These are phyloP conservation scores for Phyllosticta capitalensis DNA, from an alignment of 2,329 filamentous ascomycete genomes.

Conservation along the genomic window DNA sequence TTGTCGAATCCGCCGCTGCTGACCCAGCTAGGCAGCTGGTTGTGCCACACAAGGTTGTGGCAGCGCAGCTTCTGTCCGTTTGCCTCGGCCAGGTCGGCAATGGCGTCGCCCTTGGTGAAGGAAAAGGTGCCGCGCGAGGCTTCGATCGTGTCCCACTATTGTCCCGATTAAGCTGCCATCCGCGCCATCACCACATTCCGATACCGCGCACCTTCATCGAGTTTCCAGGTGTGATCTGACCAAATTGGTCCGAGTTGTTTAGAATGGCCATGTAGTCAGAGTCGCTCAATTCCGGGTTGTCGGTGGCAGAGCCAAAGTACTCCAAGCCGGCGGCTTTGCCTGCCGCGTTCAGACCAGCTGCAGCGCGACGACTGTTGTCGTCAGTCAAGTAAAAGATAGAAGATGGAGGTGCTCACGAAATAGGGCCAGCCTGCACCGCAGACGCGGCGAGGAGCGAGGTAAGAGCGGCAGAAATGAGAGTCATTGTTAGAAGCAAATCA, in stretches of 20 bases:
- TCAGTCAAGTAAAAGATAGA: background rate
- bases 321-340: slow-evolving; percentile 17
- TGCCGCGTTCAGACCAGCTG: slow-evolving; percentile 18
- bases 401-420: background rate
- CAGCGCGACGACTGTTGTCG: slow-evolving; percentile 11
- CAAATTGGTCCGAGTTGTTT: slow-evolving; percentile 19
- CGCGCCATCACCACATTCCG: background rate
- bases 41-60: slow-evolving; percentile 35
- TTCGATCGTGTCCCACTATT: slow-evolving; percentile 31
- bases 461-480: slow-evolving; percentile 11
- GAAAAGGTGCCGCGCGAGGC: slow-evolving; percentile 26
- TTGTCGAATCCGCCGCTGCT: slow-evolving; percentile 28
- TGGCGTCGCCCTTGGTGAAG: slow-evolving; percentile 24
- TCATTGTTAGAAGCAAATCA: slow-evolving; percentile 5
- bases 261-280: slow-evolving; percentile 14
- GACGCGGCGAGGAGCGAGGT: slow-evolving; percentile 15
- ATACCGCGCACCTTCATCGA: slow-evolving; percentile 15
- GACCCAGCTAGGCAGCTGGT: slow-evolving; percentile 32
- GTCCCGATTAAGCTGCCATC: background rate
- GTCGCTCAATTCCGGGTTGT: slow-evolving; percentile 18
- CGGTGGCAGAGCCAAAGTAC: slow-evolving; percentile 21
- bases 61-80: slow-evolving; percentile 30
- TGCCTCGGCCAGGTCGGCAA: slow-evolving; percentile 27
- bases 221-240: slow-evolving; percentile 19
- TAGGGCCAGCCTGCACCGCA: slow-evolving; percentile 13